Base-by-base conservation (phyloP, 306 rosid species). In the Casuarina glauca region DNA sequence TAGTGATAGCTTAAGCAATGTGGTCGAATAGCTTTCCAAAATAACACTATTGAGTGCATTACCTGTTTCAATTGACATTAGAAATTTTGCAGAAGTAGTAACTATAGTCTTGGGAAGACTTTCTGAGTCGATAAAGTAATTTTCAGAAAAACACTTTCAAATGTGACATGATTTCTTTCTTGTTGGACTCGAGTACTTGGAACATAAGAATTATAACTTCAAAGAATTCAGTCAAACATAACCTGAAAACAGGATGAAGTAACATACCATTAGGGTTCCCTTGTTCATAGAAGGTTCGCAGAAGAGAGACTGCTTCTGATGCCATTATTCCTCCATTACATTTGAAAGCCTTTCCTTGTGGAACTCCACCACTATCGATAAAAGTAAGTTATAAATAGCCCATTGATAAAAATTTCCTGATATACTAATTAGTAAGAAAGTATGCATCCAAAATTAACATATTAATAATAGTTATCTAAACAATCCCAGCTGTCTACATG, bases 251-350 rank as follows among this genome's bases (percentile, higher is more conserved):
- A 75, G 70, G 43, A 70, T 48, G 44, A 63, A 72, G 70, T 36
- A 70, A 60, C 78, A 63, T 83, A 90, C 97, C 99, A 78, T 95
- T 93, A 36, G 99, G 97, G 85, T 95, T 95, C 66, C 99, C 99
- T 82, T 93, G 99, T 74, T 90, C 97, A 32, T 93, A 95, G 83
- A 95, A 95, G 78, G 85, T 82, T 74, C 90, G 88, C 57, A 95
- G 78, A 77, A 95, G 97, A 75, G 78, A 83, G 53, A 95, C 75
- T 16, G 97, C 99, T 90, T 95, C 97, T 61, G 93, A 83, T 80
- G 97, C 97, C 97, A 89, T 91, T 79, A 91, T 89, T 83, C 97
- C 97, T 82, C 96, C 94, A 7, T 58, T 81, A 79, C 97, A 91
- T 87, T 91, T 88, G 89, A 93, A 95, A 53, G 85, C 86, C 79